Base-by-base conservation (phyloP, 805 yeast genomes). In the Blastobotrys muscicola region DNA sequence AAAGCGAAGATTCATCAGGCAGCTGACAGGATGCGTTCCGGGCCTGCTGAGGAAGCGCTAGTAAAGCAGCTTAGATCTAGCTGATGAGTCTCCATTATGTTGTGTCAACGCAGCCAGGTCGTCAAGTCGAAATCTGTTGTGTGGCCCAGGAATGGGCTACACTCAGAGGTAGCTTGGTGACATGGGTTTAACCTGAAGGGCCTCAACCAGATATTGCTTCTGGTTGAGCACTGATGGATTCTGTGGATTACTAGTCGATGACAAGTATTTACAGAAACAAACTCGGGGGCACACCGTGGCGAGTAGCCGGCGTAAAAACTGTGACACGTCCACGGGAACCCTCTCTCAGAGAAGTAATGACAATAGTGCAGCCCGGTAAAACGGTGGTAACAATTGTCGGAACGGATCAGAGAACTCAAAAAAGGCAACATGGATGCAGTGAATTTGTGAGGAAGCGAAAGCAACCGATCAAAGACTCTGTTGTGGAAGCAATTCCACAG, bases 181-280 rank as follows among this genome's bases (percentile, higher is more conserved):
- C 31, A 44, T 39, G 44, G 46, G 46, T 44, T 32, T 44, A 33
- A 41, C 44, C 43, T 33, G 44, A 43, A 33, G 36, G 39, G 50
- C 29, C 50, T 43, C 42, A 43, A 39, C 33, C 12, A 29, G 33
- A 23, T 10, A 13, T 31, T 34, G 11, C 16, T 26, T 35, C 16
- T 37, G 10, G 29, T 39, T 39, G 39, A 42, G 53, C 50, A 42
- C 43, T 39, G 54, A 54, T 54, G 52, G 56, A 48, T 54, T 52
- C 45, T 50, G 58, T 54, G 58, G 56, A 54, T 52, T 54, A 46
- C 51, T 55, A 53, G 59, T 55, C 53, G 52, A 51, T 55, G 53
- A 58, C 59, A 55, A 55, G 47, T 43, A 41, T 55, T 54, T 45
- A 43, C 50, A 43, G 36, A 31, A 50, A 51, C 29, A 34, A 33